Evolutionary conservation across 202 grass and related monocot genomes (phyloP), one percentile per base, ranked within the genome.

Genomic region (Carex sylvatica): DNA sequence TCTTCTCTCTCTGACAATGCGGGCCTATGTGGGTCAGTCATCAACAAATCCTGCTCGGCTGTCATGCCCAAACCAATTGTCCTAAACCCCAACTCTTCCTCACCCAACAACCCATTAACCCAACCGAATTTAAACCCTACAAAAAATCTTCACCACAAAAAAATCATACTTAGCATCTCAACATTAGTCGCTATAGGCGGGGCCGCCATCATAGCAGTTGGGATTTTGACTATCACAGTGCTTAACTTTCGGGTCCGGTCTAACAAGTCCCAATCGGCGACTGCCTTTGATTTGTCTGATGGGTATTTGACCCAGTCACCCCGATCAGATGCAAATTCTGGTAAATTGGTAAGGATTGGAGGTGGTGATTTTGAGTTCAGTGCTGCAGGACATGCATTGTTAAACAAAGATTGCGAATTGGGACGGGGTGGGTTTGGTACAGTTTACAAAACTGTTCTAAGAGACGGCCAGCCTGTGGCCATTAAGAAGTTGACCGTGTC

Each of bases 401-500:
- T 98, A 84, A 95, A 95, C 24, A 98, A 98, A 84, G 92, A 98
- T 65, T 98, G 95, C 56, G 95, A 98, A 85, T 89, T 98, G 61
- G 95, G 95, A 13, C 90, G 95, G 23, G 95, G 95, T 59, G 95
- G 95, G 6, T 98, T 95, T 74, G 95, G 95, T 86, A 83, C 95
- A 0, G 95, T 98, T 19, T 98, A 98, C 87, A 98, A 98, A 83
- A 90, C 95, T 1, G 79, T 93, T 77, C 86, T 98, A 24, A 83
- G 77, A 84, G 90, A 98, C n/a, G 95, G 95, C 46, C 87, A 87
- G 24, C 87, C 92, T 5, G 89, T 98, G 19, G 95, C 92, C 62
- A 95, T 98, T 86, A 98, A 98, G 92, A 98, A 98, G 85, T 91
- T 98, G 58, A 95, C 92, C 0, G 92, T 98, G 67, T 98, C 95